These are phyloP conservation scores for Margaritispora aquatica DNA, from an alignment of 495 filamentous ascomycete genomes.

Conservation along the genomic window DNA sequence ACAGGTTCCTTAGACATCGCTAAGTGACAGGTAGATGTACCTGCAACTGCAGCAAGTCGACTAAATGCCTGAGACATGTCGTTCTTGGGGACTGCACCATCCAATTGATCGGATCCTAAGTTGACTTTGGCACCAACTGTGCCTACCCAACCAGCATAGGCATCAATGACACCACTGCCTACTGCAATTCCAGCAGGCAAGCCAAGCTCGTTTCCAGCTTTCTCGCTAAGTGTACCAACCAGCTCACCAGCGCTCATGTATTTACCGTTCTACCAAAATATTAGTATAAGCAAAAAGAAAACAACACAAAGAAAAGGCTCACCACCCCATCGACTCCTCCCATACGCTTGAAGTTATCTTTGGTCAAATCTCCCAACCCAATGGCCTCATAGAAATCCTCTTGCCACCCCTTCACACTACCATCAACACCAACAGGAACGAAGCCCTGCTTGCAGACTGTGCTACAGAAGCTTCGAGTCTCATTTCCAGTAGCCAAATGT, in stretches of 20 bases:
- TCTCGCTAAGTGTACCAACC: constrained; percentile 76
- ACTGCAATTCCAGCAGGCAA: constrained; percentile 85
- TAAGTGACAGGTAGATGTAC: constrained; percentile 94
- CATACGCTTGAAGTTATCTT: constrained; percentile 85
- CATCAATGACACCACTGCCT: constrained; percentile 94
- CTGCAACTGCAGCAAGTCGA: constrained; percentile 89
- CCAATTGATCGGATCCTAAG: constrained; percentile 54
- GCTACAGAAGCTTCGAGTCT: constrained; percentile 87
- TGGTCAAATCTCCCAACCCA: constrained; percentile 70
- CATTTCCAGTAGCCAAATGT: constrained; percentile 89
- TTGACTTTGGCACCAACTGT: constrained; percentile 94
- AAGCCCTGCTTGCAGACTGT: constrained; percentile 94
- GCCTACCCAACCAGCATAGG: constrained; percentile 97
- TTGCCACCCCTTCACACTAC: constrained; percentile 97
- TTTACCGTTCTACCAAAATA: constrained; percentile 64
- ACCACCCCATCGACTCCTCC: constrained; percentile 93
- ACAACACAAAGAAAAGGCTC: constrained; percentile 41
- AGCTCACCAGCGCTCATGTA: constrained; percentile 88
- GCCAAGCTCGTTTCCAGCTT: constrained; percentile 76
- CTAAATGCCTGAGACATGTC: constrained; percentile 88
- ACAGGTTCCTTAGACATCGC: constrained; percentile 89
- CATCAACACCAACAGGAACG: constrained; percentile 91
- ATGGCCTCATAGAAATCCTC: constrained; percentile 84
- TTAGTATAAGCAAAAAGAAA: constrained; percentile 22
- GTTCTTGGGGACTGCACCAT: constrained; percentile 55